Evolutionary conservation across 2,329 filamentous ascomycete species (phyloP).

Genomic region (Salinomyces thailandicus): DNA sequence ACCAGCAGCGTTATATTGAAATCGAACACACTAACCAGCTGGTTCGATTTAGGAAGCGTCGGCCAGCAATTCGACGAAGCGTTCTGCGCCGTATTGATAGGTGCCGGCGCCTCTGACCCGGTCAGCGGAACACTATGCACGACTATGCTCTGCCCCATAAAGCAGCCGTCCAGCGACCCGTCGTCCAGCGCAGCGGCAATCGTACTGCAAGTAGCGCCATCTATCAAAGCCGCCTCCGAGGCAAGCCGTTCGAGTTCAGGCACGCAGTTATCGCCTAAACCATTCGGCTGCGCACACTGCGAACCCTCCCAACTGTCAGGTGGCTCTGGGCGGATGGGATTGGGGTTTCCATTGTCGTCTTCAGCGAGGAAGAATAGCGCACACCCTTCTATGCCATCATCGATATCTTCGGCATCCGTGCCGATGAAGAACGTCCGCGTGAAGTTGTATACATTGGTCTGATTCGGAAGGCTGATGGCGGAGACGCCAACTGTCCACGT

Average conservation of each 20-base stretch:
- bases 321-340: too few relatives aligned
- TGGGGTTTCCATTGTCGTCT: too few relatives aligned
- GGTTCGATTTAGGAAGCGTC: neutral
- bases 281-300: neutral
- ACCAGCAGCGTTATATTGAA: too few relatives aligned
- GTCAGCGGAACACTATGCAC: conserved; percentile 1
- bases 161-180: too few relatives aligned
- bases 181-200: too few relatives aligned
- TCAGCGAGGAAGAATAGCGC: too few relatives aligned
- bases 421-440: neutral
- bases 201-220: too few relatives aligned
- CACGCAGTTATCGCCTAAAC: neutral
- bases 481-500: neutral
- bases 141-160: too few relatives aligned
- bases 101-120: neutral
- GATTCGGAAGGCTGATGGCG: too few relatives aligned
- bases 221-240: too few relatives aligned
- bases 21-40: neutral
- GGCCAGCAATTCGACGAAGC: conserved; percentile 1
- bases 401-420: neutral
- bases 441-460: neutral
- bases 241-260: neutral
- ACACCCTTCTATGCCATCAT: neutral
- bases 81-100: neutral
- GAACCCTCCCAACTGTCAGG: neutral